Conservation (phyloP, 2,329 filamentous ascomycete genomes). For the Pestalotiopsis sp. region DNA sequence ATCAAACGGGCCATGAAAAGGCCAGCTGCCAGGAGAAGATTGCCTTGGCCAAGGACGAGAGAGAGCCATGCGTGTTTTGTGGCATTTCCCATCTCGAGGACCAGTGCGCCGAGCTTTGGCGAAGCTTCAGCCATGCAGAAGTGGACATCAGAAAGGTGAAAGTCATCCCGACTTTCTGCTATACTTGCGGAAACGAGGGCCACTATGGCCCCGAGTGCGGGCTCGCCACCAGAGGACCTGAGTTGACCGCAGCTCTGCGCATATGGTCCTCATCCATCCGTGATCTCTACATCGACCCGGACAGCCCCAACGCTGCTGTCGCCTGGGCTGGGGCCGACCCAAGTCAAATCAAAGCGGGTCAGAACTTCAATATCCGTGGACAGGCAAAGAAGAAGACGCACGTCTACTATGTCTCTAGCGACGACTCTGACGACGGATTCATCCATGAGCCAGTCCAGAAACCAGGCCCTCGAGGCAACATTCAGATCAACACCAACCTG, state of each 20-base stretch:
- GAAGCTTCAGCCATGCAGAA: conserved; percentile 49
- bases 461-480: conserved; percentile 22
- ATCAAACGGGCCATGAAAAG: conserved; percentile 60
- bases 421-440: conserved; percentile 35
- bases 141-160: conserved; percentile 49
- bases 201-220: conserved; percentile 63
- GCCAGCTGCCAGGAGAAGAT: conserved; percentile 60
- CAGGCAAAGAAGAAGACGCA: conserved; percentile 28
- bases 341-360: background rate
- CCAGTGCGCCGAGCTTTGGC: conserved; percentile 64
- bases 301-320: conserved; percentile 42
- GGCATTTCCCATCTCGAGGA: conserved; percentile 60
- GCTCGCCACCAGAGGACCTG: conserved; percentile 25
- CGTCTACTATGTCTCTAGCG: conserved; percentile 33
- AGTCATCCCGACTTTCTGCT: conserved; percentile 55
- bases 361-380: conserved; percentile 28
- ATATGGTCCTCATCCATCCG: conserved; percentile 57
- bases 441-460: conserved; percentile 28
- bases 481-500: conserved; percentile 22
- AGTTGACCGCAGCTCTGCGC: conserved; percentile 32
- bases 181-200: conserved; percentile 53
- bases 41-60: conserved; percentile 51
- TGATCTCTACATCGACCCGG: conserved; percentile 50
- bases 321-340: conserved; percentile 24
- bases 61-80: conserved; percentile 64